phyloP scores from a whole-genome alignment of 306 rosid genomes.

The Citrullus colocynthis region DNA sequence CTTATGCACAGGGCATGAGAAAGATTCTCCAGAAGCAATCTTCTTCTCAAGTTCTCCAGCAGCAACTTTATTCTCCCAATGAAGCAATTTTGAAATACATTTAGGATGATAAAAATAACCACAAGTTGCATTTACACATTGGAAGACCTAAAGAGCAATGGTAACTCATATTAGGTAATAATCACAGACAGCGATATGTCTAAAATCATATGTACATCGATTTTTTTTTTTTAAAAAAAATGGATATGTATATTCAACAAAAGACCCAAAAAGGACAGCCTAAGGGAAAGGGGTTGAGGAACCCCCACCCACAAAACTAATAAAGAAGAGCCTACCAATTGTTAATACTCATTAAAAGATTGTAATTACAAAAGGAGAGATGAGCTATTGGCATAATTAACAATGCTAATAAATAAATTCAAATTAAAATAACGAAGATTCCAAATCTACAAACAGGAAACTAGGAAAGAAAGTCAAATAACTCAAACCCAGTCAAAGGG shows the following conservation, averaged over 20 bases:
- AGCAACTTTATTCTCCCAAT: slow-evolving; percentile 28
- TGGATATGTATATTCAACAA: too few species aligned
- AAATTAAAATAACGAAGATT: not conserved
- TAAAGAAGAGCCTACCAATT: too few species aligned
- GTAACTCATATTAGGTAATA: slow-evolving; percentile 12
- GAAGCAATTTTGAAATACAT: slow-evolving; percentile 53
- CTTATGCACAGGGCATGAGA: slow-evolving; percentile 73
- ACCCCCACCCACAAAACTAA: too few species aligned
- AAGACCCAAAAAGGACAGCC: too few species aligned
- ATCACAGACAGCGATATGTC: not conserved
- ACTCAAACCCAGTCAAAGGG: not conserved
- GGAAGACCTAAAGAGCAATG: slow-evolving; percentile 53
- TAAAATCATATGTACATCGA: not conserved
- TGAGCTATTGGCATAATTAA: not conserved
- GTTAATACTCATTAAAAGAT: too few species aligned
- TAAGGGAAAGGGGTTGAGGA: too few species aligned
- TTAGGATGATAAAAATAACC: slow-evolving; percentile 81
- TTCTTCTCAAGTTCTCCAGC: slow-evolving; percentile 40
- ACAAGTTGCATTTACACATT: slow-evolving; percentile 78
- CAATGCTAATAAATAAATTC: not conserved
- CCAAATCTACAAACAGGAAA: not conserved
- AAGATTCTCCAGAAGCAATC: slow-evolving; percentile 52
- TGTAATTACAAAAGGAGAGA: not conserved
- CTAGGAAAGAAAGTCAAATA: not conserved
- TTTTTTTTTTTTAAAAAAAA: too few species aligned